Evolutionary conservation across 2,329 filamentous ascomycete species (phyloP).

Genomic region (Bipolaris gigantea): DNA sequence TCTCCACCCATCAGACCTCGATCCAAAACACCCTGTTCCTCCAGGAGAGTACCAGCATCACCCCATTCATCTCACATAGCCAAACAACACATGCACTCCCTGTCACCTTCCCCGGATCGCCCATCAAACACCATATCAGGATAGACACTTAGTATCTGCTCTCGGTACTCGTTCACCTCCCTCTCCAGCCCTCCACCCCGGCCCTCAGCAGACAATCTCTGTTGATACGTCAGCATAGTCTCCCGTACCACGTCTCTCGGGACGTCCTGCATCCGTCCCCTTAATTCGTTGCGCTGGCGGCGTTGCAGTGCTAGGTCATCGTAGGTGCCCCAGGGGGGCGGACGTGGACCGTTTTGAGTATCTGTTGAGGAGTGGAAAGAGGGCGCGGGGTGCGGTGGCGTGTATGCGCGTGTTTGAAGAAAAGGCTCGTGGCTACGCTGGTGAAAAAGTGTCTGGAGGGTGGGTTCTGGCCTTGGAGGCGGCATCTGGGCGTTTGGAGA

Average conservation of each 20-base stretch:
- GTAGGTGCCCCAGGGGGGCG: constrained; percentile 22
- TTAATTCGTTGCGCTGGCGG: constrained; percentile 4
- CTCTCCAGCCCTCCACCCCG: constrained; percentile 9
- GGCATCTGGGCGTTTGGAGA: constrained; percentile 17
- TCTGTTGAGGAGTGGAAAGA: neutral
- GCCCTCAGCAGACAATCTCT: neutral
- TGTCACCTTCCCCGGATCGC: constrained; percentile 6
- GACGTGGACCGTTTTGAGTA: constrained; percentile 11
- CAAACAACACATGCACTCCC: constrained; percentile 15
- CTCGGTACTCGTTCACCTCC: constrained; percentile 24
- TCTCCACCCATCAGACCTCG: no score
- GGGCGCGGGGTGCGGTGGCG: neutral
- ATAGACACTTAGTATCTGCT: constrained; percentile 24
- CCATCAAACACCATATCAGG: constrained; percentile 29
- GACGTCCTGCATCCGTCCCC: constrained; percentile 7
- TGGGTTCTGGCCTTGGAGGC: neutral
- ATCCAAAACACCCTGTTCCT: no score
- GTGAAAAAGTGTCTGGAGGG: neutral
- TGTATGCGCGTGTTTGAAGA: neutral
- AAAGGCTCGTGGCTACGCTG: neutral
- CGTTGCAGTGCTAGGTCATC: constrained; percentile 12
- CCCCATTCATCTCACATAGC: constrained; percentile 16
- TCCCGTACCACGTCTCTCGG: neutral
- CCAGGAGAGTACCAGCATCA: neutral
- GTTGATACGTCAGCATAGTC: neutral